These are phyloP conservation scores for Calonectria pseudoturangicola DNA, from an alignment of 2,329 filamentous ascomycete genomes.

Conservation along the genomic window DNA sequence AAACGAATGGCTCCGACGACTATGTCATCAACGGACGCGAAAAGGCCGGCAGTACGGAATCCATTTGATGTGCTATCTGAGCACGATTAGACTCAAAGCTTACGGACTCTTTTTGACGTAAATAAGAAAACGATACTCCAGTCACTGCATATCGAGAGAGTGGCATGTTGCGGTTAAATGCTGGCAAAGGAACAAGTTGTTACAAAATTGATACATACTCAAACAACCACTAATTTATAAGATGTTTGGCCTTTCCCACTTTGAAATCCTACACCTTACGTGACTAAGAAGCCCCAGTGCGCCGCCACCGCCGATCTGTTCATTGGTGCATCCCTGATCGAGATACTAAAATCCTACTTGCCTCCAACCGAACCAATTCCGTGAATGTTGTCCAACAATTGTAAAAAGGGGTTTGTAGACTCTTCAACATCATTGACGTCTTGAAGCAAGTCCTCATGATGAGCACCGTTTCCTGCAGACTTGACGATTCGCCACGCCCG, in stretches of 20 bases:
- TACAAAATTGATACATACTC: conserved; percentile 27
- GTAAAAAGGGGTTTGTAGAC: conserved; percentile 50
- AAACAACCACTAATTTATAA: conserved; percentile 10
- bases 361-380: conserved; percentile 44
- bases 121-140: not conserved
- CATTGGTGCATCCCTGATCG: not conserved
- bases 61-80: conserved; percentile 52
- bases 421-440: conserved; percentile 64
- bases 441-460: conserved; percentile 71
- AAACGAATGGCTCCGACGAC: conserved; percentile 31
- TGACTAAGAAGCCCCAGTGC: conserved; percentile 8
- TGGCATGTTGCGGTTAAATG: not conserved
- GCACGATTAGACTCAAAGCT: conserved; percentile 29
- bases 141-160: not conserved
- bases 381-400: conserved; percentile 60
- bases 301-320: conserved; percentile 20
- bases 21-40: conserved; percentile 7
- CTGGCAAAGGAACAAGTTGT: not conserved
- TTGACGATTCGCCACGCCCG: conserved; percentile 84
- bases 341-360: conserved; percentile 3
- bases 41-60: conserved; percentile 44
- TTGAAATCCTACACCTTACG: not conserved
- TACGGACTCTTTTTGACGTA: not conserved
- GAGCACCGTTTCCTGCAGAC: conserved; percentile 65
- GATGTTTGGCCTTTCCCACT: not conserved